Percentiles rank a stretch among this genome's conserved stretches.
Evolutionary conservation across 768 basidiomycete genomes (phyloP).

Genomic region (Grammothele lineata): DNA sequence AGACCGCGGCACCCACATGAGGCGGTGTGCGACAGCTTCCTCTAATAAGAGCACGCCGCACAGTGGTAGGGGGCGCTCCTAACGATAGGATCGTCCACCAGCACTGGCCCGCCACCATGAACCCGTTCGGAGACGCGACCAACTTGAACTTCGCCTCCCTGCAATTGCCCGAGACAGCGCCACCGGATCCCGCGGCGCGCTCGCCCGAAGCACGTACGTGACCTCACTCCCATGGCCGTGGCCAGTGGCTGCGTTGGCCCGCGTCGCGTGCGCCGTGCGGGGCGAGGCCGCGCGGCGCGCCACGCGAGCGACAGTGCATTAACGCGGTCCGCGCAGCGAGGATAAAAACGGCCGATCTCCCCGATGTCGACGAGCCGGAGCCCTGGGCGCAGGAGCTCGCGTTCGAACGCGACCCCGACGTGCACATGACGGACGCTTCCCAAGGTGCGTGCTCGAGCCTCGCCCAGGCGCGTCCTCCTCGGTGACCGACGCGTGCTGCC

Average conservation of each 20-base stretch:
- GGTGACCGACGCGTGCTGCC: too few species aligned
- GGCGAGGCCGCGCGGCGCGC: not conserved
- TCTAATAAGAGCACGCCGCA: too few species aligned
- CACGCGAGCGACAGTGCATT: not conserved
- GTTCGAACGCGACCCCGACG: not conserved
- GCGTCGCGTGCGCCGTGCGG: too few species aligned
- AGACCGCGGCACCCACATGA: too few species aligned
- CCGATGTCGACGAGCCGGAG: conserved; percentile 17
- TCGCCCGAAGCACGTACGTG: conserved; percentile 18
- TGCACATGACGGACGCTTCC: conserved; percentile 2
- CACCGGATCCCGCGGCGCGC: conserved; percentile 6
- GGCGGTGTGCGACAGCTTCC: too few species aligned
- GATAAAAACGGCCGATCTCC: conserved; percentile 19
- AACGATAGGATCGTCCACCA: too few species aligned
- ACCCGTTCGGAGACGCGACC: too few species aligned
- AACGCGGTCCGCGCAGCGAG: conserved; percentile 18
- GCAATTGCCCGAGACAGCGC: not conserved
- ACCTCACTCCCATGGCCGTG: too few species aligned
- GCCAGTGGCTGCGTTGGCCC: too few species aligned
- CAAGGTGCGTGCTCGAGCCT: conserved; percentile 1
- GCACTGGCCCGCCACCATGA: not conserved
- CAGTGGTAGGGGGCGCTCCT: too few species aligned
- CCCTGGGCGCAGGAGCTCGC: too few species aligned
- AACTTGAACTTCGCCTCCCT: too few species aligned
- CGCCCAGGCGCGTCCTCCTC: not conserved